Evolutionary conservation across 805 yeast genomes (phyloP).

Genomic region (Yamadazyma nakazawae): DNA sequence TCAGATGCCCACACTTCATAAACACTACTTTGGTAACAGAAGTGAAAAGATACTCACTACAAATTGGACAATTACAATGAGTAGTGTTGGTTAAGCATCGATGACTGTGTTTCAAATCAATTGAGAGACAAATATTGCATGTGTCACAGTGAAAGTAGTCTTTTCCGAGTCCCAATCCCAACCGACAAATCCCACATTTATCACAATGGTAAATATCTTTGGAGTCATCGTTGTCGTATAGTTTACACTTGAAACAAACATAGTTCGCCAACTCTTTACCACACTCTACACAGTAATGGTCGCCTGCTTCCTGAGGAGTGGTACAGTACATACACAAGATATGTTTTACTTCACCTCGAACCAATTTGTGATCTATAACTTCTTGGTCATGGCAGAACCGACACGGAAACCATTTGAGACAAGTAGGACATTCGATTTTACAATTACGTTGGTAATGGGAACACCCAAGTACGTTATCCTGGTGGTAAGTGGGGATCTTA

Average conservation of each 20-base stretch:
- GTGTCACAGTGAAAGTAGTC: constrained; percentile 90
- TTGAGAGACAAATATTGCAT: constrained; percentile 85
- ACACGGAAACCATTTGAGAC: constrained; percentile 75
- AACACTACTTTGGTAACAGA: constrained; percentile 80
- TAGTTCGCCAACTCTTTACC: constrained; percentile 66
- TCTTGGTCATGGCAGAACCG: constrained; percentile 80
- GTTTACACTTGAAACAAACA: constrained; percentile 72
- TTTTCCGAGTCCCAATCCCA: constrained; percentile 83
- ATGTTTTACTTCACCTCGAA: constrained; percentile 57
- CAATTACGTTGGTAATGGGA: constrained; percentile 80
- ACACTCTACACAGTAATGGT: constrained; percentile 67
- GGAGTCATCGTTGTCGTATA: constrained; percentile 75
- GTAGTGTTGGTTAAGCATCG: constrained; percentile 84
- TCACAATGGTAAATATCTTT: constrained; percentile 90
- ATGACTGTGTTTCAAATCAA: constrained; percentile 73
- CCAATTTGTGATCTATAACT: constrained; percentile 53
- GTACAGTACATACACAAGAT: constrained; percentile 80
- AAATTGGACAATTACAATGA: constrained; percentile 88
- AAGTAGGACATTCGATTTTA: constrained; percentile 75
- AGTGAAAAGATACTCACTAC: constrained; percentile 87
- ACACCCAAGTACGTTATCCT: constrained; percentile 62
- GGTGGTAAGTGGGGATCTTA: constrained; percentile 45
- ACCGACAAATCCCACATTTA: constrained; percentile 87
- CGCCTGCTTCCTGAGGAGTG: constrained; percentile 69
- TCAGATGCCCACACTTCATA: constrained; percentile 93